Base-by-base conservation (phyloP, 306 rosid genomes). In the Mimosa bimucronata region DNA sequence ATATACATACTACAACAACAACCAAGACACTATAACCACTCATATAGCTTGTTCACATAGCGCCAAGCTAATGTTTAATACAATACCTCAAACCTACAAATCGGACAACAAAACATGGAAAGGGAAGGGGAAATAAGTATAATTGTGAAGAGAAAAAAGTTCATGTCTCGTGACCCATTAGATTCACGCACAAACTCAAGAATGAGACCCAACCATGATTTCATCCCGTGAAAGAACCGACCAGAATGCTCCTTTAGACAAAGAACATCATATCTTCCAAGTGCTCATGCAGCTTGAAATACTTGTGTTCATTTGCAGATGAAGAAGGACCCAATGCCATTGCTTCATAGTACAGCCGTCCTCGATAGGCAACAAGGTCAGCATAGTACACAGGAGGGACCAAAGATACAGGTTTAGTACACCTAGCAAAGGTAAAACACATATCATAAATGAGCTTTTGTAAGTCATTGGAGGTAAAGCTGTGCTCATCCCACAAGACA, bases 351-450 rank as follows among this genome's bases (percentile, higher is more conserved):
- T 92, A 92, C 38, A 92, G 50, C 62, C 97, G 79, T 79, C 97
- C 97, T 77, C 97, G 82, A 26, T 92, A 90, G 23, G 95, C 97
- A 71, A 77, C 94, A 53, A 90, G 95, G 83, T 92, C 97, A 4
- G 97, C 97, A 79, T 92, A 92, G 84, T 90, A 92, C 75, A 92
- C 95, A 0, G 97, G 95, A 37, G 95, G 90, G 41, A 89, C 95
- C 73, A 92, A 68, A 0, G 97, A 92, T 4, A 92, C 95, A 5
- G 97, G 97, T 87, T 90, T 86, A 9, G 97, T 92, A 86, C 97
- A 92, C 75, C 93, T 87, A 34, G 95, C 97, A 86, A 90, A 88
- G 60, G 94, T 92, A 73, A 89, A 92, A 83, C 97, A 92, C 94
- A 88, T 77, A 38, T 88, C 84, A 60, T 88, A 90, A 71, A 89